phyloP scores from a whole-genome alignment of 768 basidiomycete species.

The Russula ochroleuca region DNA sequence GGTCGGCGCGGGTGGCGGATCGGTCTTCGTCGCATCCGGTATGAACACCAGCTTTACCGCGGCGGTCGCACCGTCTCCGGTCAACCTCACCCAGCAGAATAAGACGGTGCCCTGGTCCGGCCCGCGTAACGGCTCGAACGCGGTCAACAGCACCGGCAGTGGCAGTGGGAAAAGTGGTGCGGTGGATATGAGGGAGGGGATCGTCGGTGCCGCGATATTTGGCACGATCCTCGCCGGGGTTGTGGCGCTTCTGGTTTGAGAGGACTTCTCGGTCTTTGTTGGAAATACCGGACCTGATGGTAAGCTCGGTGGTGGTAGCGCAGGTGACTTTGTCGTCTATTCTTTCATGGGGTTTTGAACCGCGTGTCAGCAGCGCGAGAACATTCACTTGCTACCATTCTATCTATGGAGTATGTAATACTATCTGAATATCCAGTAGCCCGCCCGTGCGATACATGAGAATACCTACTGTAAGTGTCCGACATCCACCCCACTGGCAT shows the following conservation, averaged over 20 bases:
- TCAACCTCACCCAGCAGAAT: constrained; percentile 39
- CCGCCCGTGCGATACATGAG: no score
- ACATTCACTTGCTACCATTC: no score
- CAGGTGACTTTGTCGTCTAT: no score
- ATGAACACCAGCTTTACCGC: constrained; percentile 38
- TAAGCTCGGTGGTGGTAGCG: neutral
- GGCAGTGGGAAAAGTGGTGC: neutral
- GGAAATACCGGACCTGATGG: neutral
- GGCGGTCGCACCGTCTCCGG: constrained; percentile 31
- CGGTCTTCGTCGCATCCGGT: constrained; percentile 38
- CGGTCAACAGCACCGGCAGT: neutral
- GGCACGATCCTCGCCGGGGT: neutral
- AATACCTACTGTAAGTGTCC: no score
- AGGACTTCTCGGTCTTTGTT: neutral
- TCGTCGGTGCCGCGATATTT: neutral
- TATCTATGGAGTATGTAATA: no score
- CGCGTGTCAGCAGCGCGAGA: no score
- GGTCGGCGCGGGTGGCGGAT: constrained; percentile 42
- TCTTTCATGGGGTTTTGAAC: no score
- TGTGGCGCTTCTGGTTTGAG: neutral
- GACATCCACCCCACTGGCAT: no score
- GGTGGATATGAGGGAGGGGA: neutral
- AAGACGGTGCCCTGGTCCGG: constrained; percentile 28
- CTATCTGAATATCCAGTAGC: no score
- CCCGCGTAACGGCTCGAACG: constrained; percentile 1